These are phyloP conservation scores for Echria macrotheca DNA, from an alignment of 495 filamentous ascomycete species.

Conservation along the genomic window DNA sequence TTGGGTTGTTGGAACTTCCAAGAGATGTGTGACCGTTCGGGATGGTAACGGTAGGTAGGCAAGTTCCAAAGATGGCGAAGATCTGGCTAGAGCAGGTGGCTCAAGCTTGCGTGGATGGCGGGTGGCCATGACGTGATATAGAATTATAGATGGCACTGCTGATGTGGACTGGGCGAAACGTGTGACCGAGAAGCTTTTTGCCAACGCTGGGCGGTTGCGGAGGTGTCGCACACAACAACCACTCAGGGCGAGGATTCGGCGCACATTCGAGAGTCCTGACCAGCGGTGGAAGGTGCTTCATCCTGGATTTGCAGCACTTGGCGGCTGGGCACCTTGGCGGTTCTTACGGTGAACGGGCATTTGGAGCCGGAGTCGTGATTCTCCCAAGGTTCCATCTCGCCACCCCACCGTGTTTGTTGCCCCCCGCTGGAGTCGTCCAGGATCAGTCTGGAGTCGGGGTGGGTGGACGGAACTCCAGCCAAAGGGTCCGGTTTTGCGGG, in stretches of 20 bases:
- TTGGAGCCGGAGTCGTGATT: too few species aligned
- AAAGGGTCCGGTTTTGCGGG: background rate
- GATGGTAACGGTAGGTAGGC: background rate
- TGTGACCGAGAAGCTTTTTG: constrained; percentile 4
- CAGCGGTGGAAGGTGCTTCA: constrained; percentile 11
- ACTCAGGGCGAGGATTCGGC: background rate
- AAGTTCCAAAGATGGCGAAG: too few species aligned
- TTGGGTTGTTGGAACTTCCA: background rate
- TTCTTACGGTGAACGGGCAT: too few species aligned
- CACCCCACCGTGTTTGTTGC: background rate
- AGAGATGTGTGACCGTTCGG: background rate
- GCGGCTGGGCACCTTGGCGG: constrained; percentile 17
- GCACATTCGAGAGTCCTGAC: constrained; percentile 2
- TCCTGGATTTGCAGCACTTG: constrained; percentile 15
- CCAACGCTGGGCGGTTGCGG: background rate
- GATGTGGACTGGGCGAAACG: background rate
- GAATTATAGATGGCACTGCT: background rate
- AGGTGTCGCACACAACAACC: background rate
- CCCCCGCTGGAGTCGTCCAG: background rate
- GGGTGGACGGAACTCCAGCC: background rate
- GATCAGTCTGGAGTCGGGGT: background rate
- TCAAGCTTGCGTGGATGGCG: background rate
- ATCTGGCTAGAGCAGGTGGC: too few species aligned
- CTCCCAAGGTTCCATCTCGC: background rate
- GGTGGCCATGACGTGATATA: constrained; percentile 3